Evolutionary conservation across 2,329 filamentous ascomycete species (phyloP).

Genomic region (Colletotrichum cordylinicola): DNA sequence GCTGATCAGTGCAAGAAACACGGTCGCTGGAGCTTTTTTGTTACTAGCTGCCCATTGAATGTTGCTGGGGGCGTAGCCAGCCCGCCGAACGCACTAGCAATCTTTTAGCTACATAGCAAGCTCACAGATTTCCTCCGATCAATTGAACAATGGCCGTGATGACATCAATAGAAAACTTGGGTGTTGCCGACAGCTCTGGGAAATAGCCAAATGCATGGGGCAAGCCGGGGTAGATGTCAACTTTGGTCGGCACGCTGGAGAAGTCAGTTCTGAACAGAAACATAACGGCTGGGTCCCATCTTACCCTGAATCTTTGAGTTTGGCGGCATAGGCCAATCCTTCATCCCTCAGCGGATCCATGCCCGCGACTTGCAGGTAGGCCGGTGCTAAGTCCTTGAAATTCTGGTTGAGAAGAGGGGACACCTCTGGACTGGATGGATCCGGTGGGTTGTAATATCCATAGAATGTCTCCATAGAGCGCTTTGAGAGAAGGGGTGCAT

Average conservation of each 20-base stretch:
- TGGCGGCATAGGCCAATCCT: background rate
- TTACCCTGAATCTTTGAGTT: background rate
- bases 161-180: background rate
- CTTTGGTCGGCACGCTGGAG: background rate
- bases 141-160: background rate
- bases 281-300: accelerated
- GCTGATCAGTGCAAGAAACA: background rate
- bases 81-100: background rate
- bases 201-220: background rate
- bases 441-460: background rate
- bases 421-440: background rate
- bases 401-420: background rate
- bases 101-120: background rate
- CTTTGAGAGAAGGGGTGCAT: background rate
- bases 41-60: background rate
- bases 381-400: background rate
- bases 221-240: background rate
- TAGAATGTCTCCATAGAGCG: background rate
- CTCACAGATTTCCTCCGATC: background rate
- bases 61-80: background rate
- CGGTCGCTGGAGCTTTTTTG: background rate
- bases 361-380: background rate
- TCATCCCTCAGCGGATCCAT: background rate
- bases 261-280: background rate
- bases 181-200: background rate